Conservation (phyloP, 352 stramenopile species). For the Plasmopara viticola region DNA sequence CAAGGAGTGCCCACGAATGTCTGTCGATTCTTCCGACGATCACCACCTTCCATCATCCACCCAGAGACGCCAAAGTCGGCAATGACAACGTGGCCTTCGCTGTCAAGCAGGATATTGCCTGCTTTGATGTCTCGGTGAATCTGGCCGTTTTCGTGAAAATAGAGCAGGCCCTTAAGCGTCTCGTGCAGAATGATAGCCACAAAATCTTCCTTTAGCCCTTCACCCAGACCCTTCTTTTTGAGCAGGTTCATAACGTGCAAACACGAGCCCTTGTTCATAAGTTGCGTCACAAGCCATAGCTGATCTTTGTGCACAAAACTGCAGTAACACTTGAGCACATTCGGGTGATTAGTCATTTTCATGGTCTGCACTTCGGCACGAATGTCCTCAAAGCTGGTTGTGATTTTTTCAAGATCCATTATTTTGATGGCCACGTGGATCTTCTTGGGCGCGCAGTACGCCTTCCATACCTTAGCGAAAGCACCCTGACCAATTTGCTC, state of each 20-base stretch:
- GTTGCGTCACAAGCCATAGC: slow-evolving; percentile 98
- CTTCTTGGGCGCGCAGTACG: slow-evolving; percentile 85
- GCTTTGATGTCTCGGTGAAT: slow-evolving; percentile 99
- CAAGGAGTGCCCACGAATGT: slow-evolving; percentile 98
- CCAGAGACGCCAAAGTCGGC: slow-evolving; percentile 98
- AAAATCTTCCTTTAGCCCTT: slow-evolving; percentile 92
- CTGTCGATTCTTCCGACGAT: slow-evolving; percentile 90
- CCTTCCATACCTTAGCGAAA: slow-evolving; percentile 98
- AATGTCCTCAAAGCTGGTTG: slow-evolving; percentile 91
- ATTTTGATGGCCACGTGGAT: slow-evolving; percentile 96
- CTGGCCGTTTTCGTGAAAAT: slow-evolving; percentile 98
- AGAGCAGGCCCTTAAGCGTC: slow-evolving; percentile 95
- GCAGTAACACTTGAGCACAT: slow-evolving; percentile 97
- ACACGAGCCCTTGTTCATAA: slow-evolving; percentile 99
- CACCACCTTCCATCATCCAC: slow-evolving; percentile 95
- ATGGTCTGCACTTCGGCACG: slow-evolving; percentile 96
- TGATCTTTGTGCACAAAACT: slow-evolving; percentile 96
- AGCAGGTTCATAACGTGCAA: slow-evolving; percentile 95
- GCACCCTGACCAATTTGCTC: slow-evolving; percentile 92
- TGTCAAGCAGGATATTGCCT: slow-evolving; percentile 95
- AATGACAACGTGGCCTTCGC: slow-evolving; percentile 93
- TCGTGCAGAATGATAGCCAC: slow-evolving; percentile 97
- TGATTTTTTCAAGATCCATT: slow-evolving; percentile 99
- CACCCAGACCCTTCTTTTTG: slow-evolving; percentile 85
- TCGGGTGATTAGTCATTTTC: slow-evolving; percentile 97